Base-by-base conservation (phyloP, 176 grass and related monocot species). In the Paspalum notatum region DNA sequence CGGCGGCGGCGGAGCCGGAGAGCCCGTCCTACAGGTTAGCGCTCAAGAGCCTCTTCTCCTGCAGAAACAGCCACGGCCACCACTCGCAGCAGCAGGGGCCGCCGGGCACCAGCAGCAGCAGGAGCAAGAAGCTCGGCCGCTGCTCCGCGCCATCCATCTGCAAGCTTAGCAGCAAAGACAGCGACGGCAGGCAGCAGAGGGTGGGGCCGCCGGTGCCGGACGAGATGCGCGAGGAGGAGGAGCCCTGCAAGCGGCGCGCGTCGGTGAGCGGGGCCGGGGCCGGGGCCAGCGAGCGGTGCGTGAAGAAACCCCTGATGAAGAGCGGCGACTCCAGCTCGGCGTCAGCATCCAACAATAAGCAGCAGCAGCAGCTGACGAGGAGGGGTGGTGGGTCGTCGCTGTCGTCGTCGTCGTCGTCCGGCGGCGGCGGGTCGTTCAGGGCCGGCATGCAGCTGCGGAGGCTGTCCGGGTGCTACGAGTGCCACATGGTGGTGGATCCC, bases 381-480 rank as follows among this genome's bases (percentile, higher is more conserved):
- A 69, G 32, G 32, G 32, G 32, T 32, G 32, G 81, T 8, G 62
- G 58, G 42, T 72, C 83, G 39, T 82, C 81, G 53, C 21, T 63
- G 38, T 88, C 88, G 5, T 90, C 84, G 9, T 87, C 86, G 1
- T 83, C 86, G 2, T 83, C 89, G 11, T 68, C 91, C 20, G 94
- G 87, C 20, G 94, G 87, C 20, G 87, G 89, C 20, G 81, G 79
- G 47, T 97, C 94, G 21, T 98, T 98, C 84, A 51, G 92, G 80
- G 80, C 48, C 20, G 80, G 87, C 6, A 88, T 92, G 87, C 82
- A 92, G 38, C 84, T 97, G 54, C 60, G 87, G 43, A 6, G 92
- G 85, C 87, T 98, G 52, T 94, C 95, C 9, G 92, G 90, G 47
- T 98, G 96, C 85, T 95, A 98, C 76, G 96, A 98, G 88, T 98